Evolutionary conservation across 805 yeast genomes (phyloP).

Genomic region (Barnettozyma siamensis): DNA sequence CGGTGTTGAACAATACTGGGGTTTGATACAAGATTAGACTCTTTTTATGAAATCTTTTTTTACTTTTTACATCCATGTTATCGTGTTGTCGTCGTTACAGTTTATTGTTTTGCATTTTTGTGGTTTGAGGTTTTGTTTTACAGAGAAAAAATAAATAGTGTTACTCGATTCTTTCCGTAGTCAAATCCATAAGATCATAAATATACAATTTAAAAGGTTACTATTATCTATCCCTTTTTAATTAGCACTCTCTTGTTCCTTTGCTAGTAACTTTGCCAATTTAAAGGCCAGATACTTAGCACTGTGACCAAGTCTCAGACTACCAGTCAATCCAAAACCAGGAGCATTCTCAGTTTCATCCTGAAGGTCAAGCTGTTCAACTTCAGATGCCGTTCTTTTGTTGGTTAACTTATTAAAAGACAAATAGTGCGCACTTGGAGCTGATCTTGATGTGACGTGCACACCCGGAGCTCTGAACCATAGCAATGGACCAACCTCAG

Average conservation of each 20-base stretch:
- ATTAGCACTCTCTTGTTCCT: not conserved
- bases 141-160: too few relatives aligned
- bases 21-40: conserved; percentile 25
- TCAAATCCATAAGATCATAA: not conserved
- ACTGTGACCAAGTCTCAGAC: conserved; percentile 57
- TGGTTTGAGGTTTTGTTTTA: too few relatives aligned
- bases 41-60: conserved; percentile 4
- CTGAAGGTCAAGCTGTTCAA: conserved; percentile 3
- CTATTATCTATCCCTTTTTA: not conserved
- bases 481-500: conserved; percentile 36
- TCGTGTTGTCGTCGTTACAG: too few relatives aligned
- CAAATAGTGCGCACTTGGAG: conserved; percentile 12
- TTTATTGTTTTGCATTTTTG: too few relatives aligned
- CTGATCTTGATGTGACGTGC: conserved; percentile 35
- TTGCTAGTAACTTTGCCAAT: conserved; percentile 14
- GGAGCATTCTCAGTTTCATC: conserved; percentile 12
- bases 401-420: conserved; percentile 18
- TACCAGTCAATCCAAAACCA: conserved; percentile 24
- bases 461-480: conserved; percentile 72
- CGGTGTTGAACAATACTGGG: conserved; percentile 54
- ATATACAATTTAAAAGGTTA: not conserved
- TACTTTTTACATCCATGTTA: too few relatives aligned
- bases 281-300: conserved; percentile 68
- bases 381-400: conserved; percentile 18
- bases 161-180: too few relatives aligned